Percentiles rank a stretch among this genome's conserved stretches.
Evolutionary conservation across 2,329 filamentous ascomycete genomes (phyloP).

Genomic region (Clarireedia paspali): DNA sequence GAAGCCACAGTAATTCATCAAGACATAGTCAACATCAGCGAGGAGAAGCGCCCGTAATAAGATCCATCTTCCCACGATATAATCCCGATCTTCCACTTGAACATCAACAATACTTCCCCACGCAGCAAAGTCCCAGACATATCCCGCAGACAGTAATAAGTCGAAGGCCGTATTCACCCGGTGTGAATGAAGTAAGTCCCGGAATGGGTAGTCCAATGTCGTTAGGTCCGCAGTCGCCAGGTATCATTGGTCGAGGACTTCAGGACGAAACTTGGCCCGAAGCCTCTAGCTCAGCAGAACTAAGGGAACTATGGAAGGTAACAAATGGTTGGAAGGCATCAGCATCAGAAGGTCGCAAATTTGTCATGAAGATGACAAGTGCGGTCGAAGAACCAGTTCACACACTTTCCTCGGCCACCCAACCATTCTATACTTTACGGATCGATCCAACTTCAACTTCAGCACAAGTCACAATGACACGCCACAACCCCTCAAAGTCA

Average conservation of each 20-base stretch:
- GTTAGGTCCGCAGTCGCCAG: slow-evolving; percentile 19
- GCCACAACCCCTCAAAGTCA: slow-evolving; percentile 52
- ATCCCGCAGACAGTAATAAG: slow-evolving; percentile 60
- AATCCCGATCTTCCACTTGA: slow-evolving; percentile 59
- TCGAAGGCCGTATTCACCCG: slow-evolving; percentile 49
- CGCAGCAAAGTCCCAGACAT: slow-evolving; percentile 53
- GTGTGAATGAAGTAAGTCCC: slow-evolving; percentile 22
- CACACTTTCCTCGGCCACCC: slow-evolving; percentile 51
- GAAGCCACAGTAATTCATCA: slow-evolving; percentile 42
- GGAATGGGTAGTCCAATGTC: slow-evolving; percentile 25
- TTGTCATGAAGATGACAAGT: slow-evolving; percentile 49
- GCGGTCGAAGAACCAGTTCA: slow-evolving; percentile 57
- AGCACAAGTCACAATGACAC: slow-evolving; percentile 50
- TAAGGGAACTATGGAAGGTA: slow-evolving; percentile 60
- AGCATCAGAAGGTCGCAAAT: slow-evolving; percentile 48
- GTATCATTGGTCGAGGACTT: slow-evolving; percentile 22
- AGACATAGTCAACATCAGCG: slow-evolving; percentile 49
- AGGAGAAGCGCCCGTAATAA: slow-evolving; percentile 40
- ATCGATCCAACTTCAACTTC: slow-evolving; percentile 57
- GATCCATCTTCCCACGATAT: slow-evolving; percentile 71
- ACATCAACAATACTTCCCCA: slow-evolving; percentile 64
- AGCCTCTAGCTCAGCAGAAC: slow-evolving; percentile 43
- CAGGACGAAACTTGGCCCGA: slow-evolving; percentile 25
- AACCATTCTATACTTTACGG: slow-evolving; percentile 61
- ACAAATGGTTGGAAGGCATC: slow-evolving; percentile 63